Percentiles rank a stretch among this genome's conserved stretches.
phyloP scores from a whole-genome alignment of 768 basidiomycete genomes.

The Tylopilus intermedius region DNA sequence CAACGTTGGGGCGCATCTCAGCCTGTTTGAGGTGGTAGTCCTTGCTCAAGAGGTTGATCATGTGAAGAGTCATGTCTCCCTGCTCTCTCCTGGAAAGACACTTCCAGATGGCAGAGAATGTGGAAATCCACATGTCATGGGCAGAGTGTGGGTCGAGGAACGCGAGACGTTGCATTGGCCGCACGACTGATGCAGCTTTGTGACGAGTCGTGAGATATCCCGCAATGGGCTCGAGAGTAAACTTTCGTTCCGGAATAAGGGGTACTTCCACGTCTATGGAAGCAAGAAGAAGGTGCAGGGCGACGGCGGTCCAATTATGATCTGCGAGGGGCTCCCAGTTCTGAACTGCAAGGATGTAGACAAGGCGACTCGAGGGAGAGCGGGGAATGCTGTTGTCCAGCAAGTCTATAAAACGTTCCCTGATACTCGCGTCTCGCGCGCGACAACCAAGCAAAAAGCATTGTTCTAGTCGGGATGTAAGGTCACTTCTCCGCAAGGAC shows the following conservation, averaged over 20 bases:
- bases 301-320: constrained; percentile 91
- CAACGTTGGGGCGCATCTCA: constrained; percentile 84
- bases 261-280: constrained; percentile 44
- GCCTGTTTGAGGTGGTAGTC: constrained; percentile 90
- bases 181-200: constrained; percentile 53
- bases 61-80: constrained; percentile 79
- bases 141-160: constrained; percentile 75
- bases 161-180: constrained; percentile 75
- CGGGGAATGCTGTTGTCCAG: constrained; percentile 86
- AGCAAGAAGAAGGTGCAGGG: constrained; percentile 85
- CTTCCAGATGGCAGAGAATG: constrained; percentile 84
- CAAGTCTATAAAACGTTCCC: constrained; percentile 84
- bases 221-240: constrained; percentile 29
- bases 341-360: constrained; percentile 89
- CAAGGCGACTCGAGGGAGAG: constrained; percentile 73
- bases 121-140: constrained; percentile 80
- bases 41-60: constrained; percentile 85
- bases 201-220: constrained; percentile 39
- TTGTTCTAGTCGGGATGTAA: constrained; percentile 89
- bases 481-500: constrained; percentile 78
- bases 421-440: constrained; percentile 69
- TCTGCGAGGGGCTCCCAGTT: constrained; percentile 92
- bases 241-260: constrained; percentile 41
- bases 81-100: constrained; percentile 86
- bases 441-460: constrained; percentile 91